Conservation (phyloP, 208 protist species). For the Wallacemonas rigidus region DNA sequence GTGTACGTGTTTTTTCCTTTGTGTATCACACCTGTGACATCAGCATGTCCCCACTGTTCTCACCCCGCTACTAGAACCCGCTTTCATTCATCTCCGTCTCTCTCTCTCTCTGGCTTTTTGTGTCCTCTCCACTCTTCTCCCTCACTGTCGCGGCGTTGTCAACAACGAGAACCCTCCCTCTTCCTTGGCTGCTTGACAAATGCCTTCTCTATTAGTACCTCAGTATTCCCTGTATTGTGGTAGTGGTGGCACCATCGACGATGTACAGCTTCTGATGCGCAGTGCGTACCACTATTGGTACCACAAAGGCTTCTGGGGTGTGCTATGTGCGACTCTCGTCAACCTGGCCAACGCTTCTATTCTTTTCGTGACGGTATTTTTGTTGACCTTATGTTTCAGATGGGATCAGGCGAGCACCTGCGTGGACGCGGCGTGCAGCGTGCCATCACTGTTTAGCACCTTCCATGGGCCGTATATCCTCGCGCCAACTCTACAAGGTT, state of each 20-base stretch:
- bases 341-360: conserved; percentile 71
- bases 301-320: conserved; percentile 73
- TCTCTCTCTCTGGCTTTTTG: too few relatives aligned
- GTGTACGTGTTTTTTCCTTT: too few relatives aligned
- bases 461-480: conserved; percentile 52
- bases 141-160: too few relatives aligned
- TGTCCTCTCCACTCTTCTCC: too few relatives aligned
- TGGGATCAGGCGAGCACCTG: conserved; percentile 63
- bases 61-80: too few relatives aligned
- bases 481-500: conserved; percentile 23
- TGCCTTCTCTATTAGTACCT: conserved; percentile 3
- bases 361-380: conserved; percentile 46
- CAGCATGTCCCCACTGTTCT: too few relatives aligned
- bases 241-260: conserved; percentile 29
- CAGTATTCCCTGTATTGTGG: conserved; percentile 13
- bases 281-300: conserved; percentile 76
- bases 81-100: too few relatives aligned
- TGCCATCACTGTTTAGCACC: conserved; percentile 33
- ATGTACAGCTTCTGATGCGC: conserved; percentile 72
- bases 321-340: conserved; percentile 47
- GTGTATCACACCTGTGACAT: too few relatives aligned
- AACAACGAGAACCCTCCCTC: too few relatives aligned
- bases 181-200: neutral
- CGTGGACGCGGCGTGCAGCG: conserved; percentile 56
- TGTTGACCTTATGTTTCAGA: conserved; percentile 67